Percentiles rank a stretch among this genome's conserved stretches.
Conservation (phyloP, 768 basidiomycete species). For the Naganishia kalamii region DNA sequence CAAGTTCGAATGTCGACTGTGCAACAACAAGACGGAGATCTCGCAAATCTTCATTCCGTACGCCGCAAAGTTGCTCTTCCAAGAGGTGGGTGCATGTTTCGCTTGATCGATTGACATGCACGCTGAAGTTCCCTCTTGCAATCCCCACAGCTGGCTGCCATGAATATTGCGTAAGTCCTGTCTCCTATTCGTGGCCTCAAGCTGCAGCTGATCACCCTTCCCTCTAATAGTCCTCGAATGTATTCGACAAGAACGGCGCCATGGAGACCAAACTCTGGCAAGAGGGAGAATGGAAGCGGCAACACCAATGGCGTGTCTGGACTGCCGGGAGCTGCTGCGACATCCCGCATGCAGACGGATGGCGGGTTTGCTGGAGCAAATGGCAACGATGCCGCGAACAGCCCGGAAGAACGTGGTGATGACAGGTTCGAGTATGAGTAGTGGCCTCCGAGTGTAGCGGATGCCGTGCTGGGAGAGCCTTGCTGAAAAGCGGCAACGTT, state of each 20-base stretch:
- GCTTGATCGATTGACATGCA: background rate
- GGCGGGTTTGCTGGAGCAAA: constrained; percentile 8
- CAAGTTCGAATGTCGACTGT: constrained; percentile 95
- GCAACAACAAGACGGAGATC: constrained; percentile 92
- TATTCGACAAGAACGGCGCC: constrained; percentile 23
- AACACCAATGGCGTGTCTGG: constrained; percentile 8
- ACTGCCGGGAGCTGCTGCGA: background rate
- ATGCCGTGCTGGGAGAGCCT: background rate
- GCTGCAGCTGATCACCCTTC: background rate
- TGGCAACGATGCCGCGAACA: background rate
- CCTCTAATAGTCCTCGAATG: constrained; percentile 20
- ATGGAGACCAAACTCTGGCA: constrained; percentile 16
- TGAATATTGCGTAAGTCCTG: constrained; percentile 25
- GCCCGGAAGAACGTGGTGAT: constrained; percentile 2
- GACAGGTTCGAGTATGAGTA: constrained; percentile 18
- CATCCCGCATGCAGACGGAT: constrained; percentile 12
- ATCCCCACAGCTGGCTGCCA: constrained; percentile 19
- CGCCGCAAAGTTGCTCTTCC: constrained; percentile 92
- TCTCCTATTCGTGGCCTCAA: background rate
- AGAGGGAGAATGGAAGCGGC: background rate
- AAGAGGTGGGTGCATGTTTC: constrained; percentile 50
- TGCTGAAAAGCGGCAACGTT: background rate
- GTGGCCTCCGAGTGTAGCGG: background rate
- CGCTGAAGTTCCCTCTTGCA: background rate
- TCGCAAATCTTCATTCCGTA: constrained; percentile 66